Percentiles rank a stretch among this genome's conserved stretches.
phyloP scores from a whole-genome alignment of 1,284 basidiomycete genomes.

The Ustilago sp. region DNA sequence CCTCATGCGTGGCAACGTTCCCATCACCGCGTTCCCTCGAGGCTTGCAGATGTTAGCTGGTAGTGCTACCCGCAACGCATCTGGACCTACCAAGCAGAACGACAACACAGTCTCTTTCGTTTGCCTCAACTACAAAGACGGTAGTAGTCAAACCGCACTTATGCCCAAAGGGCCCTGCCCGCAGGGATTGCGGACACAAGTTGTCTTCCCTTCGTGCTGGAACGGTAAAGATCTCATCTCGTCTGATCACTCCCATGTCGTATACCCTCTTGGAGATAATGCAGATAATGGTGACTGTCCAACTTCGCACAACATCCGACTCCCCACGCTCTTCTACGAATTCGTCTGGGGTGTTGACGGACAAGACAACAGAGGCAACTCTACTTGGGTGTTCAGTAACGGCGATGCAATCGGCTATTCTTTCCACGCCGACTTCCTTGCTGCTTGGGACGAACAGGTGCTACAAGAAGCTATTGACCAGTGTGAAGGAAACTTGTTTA shows the following conservation, averaged over 20 bases:
- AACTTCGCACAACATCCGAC: slow-evolving; percentile 71
- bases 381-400: slow-evolving; percentile 45
- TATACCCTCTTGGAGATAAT: slow-evolving; percentile 65
- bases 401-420: slow-evolving; percentile 67
- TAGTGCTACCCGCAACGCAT: slow-evolving; percentile 52
- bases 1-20: slow-evolving; percentile 57
- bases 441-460: slow-evolving; percentile 68
- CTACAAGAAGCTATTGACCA: slow-evolving; percentile 74
- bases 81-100: slow-evolving; percentile 38
- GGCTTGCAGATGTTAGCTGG: slow-evolving; percentile 72
- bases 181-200: slow-evolving; percentile 70
- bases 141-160: slow-evolving; percentile 47
- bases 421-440: slow-evolving; percentile 74
- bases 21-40: slow-evolving; percentile 70
- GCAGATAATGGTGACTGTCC: slow-evolving; percentile 73
- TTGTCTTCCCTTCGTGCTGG: slow-evolving; percentile 74
- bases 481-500: slow-evolving; percentile 71
- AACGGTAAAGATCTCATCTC: slow-evolving; percentile 72
- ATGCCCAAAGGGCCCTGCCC: slow-evolving; percentile 52
- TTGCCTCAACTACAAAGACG: slow-evolving; percentile 70
- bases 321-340: slow-evolving; percentile 74
- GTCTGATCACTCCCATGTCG: slow-evolving; percentile 71
- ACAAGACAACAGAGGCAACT: slow-evolving; percentile 22
- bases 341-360: slow-evolving; percentile 55
- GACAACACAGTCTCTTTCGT: slow-evolving; percentile 70